A percentile compares a stretch with the other conserved stretches of the same genome.
Evolutionary conservation across 2,329 filamentous ascomycete genomes (phyloP).

Genomic region (Diaporthe vaccinii): DNA sequence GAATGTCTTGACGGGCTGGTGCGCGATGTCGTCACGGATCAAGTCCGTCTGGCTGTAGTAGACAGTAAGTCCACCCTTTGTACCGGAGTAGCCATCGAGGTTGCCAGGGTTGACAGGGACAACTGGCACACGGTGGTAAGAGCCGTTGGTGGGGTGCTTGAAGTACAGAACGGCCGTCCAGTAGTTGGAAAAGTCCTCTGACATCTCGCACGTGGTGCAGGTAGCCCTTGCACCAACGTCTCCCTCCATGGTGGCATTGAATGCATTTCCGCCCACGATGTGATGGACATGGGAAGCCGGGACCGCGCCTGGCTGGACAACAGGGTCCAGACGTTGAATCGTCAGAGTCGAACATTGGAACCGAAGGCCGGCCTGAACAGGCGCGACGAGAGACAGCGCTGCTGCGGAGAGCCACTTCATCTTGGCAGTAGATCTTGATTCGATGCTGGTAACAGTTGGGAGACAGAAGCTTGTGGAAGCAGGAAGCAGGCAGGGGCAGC

Average conservation of each 20-base stretch:
- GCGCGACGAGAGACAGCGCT: conserved; percentile 38
- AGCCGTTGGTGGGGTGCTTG: conserved; percentile 43
- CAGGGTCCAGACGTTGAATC: conserved; percentile 48
- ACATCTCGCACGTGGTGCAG: conserved; percentile 52
- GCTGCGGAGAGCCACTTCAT: conserved; percentile 44
- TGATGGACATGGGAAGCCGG: conserved; percentile 46
- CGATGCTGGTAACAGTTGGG: neutral
- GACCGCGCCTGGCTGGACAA: conserved; percentile 44
- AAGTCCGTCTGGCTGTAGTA: conserved; percentile 58
- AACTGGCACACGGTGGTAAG: conserved; percentile 50
- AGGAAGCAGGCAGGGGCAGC: neutral
- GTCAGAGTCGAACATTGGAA: conserved; percentile 49
- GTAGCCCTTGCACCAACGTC: conserved; percentile 48
- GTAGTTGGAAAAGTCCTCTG: conserved; percentile 52
- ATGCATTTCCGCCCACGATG: conserved; percentile 45
- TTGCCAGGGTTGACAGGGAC: conserved; percentile 47
- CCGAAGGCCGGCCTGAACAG: conserved; percentile 46
- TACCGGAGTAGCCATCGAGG: conserved; percentile 47
- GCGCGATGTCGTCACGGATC: conserved; percentile 53
- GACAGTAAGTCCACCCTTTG: conserved; percentile 56
- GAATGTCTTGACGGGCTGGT: conserved; percentile 55
- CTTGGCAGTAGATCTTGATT: conserved; percentile 4
- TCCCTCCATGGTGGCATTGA: conserved; percentile 46
- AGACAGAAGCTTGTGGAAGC: conserved; percentile 3
- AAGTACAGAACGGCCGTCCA: conserved; percentile 50